Base-by-base conservation (phyloP, 75 land plant species). In the Gnetum montanum region DNA sequence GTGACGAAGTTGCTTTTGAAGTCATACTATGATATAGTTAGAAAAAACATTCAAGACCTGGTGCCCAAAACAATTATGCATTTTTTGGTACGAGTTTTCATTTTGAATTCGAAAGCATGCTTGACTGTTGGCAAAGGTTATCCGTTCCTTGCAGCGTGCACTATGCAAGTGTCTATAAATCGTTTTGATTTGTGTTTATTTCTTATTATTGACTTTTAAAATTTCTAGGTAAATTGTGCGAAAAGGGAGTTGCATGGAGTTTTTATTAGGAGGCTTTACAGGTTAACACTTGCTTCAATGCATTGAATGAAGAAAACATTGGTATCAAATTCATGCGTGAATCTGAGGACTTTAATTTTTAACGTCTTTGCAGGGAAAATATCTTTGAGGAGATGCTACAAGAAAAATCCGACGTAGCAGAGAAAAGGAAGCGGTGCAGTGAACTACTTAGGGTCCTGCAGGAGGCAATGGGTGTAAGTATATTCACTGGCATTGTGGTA, bases 11-110 rank as follows among this genome's bases (percentile, higher is more conserved):
- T 90, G 49, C 73, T 93, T 26, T 52, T 93, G 44, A 77, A 77
- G 59, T 93, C 96, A 41, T 93, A 93, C 58, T 93, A 85, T 69
- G 90, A 89, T 65, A 80, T 93, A 63, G 98, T 93, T 13, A 69
- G 90, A 25, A 93, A 93, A 61, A 93, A 85, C 59, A 66, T 89
- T 34, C 79, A 93, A 60, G 98, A 89, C 58, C 81, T 76, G 40
- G 87, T 93, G 20, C 98, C 98, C 18, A 93, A 93, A 66, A 85
- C 98, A 48, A 85, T 93, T 36, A 93, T 93, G 95, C 98, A 93
- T 47, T 93, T 93, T 54, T 60, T 93, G 96, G 98, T 93, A 74
- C 62, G 37, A 12, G 33, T 3, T 24, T 40, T 49, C 10, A 15
- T 40, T 40, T 10, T 40, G 15, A 40, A 15, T 10, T 15, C 12